A percentile compares a stretch with the other conserved stretches of the same genome.
Conservation (phyloP, 2,329 filamentous ascomycete genomes). For the Thielaviopsis ethacetica region DNA sequence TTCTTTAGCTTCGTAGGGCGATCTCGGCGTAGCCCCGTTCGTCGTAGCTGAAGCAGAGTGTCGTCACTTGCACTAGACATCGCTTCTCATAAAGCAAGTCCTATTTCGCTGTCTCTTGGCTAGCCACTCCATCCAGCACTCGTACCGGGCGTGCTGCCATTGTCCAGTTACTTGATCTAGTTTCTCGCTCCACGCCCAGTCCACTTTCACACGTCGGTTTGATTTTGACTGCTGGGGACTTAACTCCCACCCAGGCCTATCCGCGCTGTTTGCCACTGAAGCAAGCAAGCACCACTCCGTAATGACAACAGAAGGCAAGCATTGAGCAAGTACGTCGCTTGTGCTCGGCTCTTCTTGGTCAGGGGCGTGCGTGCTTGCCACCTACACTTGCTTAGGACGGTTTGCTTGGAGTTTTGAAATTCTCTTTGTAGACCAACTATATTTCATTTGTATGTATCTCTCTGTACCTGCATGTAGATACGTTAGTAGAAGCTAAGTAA, state of each 20-base stretch:
- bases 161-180: too few relatives aligned
- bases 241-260: not conserved
- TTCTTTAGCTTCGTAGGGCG: not conserved
- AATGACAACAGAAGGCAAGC: not conserved
- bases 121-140: too few relatives aligned
- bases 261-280: not conserved
- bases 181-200: too few relatives aligned
- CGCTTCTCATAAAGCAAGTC: too few relatives aligned
- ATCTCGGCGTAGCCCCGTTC: not conserved
- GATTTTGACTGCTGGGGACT: too few relatives aligned
- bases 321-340: not conserved
- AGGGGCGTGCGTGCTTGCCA: not conserved
- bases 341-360: not conserved
- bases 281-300: not conserved
- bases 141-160: too few relatives aligned
- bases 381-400: not conserved
- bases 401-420: not conserved
- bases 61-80: not conserved
- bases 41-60: not conserved
- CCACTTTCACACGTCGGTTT: too few relatives aligned
- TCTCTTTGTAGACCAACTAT: too few relatives aligned
- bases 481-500: not conserved
- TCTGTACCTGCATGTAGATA: not conserved
- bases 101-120: too few relatives aligned
- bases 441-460: too few relatives aligned